A percentile compares a stretch with the other conserved stretches of the same genome.
These are phyloP conservation scores for Pichia sp. DNA, from an alignment of 1,139 yeast genomes.

Conservation along the genomic window DNA sequence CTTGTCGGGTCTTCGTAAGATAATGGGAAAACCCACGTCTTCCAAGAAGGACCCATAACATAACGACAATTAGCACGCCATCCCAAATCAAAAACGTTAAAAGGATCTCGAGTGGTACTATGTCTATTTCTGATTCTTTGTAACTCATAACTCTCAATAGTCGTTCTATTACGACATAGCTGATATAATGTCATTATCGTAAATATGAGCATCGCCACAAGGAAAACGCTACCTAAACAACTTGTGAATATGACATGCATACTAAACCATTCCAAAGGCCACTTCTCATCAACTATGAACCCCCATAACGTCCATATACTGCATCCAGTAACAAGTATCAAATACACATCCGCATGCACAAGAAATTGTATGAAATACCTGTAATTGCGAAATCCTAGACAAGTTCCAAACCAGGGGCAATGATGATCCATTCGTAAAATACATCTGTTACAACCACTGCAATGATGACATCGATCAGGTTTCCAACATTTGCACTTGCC, in stretches of 20 bases:
- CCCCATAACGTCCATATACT: slow-evolving; percentile 37
- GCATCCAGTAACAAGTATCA: slow-evolving; percentile 34
- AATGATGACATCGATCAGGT: slow-evolving; percentile 92
- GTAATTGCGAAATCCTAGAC: slow-evolving; percentile 80
- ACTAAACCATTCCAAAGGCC: too few relatives aligned
- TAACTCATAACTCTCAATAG: slow-evolving; percentile 71
- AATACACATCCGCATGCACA: slow-evolving; percentile 46
- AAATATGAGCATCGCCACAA: slow-evolving; percentile 52
- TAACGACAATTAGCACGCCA: slow-evolving; percentile 49
- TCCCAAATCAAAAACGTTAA: slow-evolving; percentile 80
- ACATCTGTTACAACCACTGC: slow-evolving; percentile 66
- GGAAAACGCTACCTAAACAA: slow-evolving; percentile 58
- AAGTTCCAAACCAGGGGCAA: slow-evolving; percentile 94
- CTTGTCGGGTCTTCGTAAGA: too few relatives aligned
- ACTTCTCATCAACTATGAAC: slow-evolving; percentile 35
- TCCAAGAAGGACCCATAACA: slow-evolving; percentile 63
- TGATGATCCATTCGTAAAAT: slow-evolving; percentile 81
- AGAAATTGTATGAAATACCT: slow-evolving; percentile 75
- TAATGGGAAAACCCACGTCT: slow-evolving; percentile 74
- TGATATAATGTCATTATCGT: slow-evolving; percentile 54
- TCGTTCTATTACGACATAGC: slow-evolving; percentile 59
- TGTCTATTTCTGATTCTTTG: slow-evolving; percentile 39
- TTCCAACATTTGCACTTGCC: slow-evolving; percentile 78
- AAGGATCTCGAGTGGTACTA: too few relatives aligned
- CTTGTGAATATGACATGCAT: slow-evolving; percentile 54